Evolutionary conservation across 2,329 filamentous ascomycete species (phyloP).

Genomic region (Byssothecium circinans): DNA sequence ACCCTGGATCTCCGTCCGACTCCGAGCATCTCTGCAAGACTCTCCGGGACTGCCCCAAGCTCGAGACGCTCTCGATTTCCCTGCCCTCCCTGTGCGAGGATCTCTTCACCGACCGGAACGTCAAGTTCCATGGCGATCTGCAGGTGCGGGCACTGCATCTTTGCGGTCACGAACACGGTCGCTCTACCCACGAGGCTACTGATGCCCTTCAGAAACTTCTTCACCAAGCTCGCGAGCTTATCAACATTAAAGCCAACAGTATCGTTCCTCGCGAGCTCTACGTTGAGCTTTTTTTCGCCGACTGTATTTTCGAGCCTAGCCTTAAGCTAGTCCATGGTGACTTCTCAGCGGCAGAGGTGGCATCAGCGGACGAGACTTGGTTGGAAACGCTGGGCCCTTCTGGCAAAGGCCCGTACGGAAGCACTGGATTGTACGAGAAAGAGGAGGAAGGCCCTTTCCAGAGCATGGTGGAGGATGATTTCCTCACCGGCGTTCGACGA

Average conservation of each 20-base stretch:
- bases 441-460: slow-evolving; percentile 48
- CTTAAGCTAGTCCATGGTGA: slow-evolving; percentile 52
- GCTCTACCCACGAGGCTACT: slow-evolving; percentile 39
- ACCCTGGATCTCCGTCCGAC: slow-evolving; percentile 48
- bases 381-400: slow-evolving; percentile 40
- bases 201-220: slow-evolving; percentile 46
- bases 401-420: slow-evolving; percentile 54
- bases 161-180: slow-evolving; percentile 46
- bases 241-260: slow-evolving; percentile 42
- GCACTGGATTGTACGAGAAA: slow-evolving; percentile 54
- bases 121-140: slow-evolving; percentile 51
- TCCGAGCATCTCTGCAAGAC: slow-evolving; percentile 54
- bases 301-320: slow-evolving; percentile 55
- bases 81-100: slow-evolving; percentile 52
- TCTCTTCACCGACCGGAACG: slow-evolving; percentile 50
- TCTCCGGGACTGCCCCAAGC: slow-evolving; percentile 49
- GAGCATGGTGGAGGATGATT: slow-evolving; percentile 43
- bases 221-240: slow-evolving; percentile 46
- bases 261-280: slow-evolving; percentile 44
- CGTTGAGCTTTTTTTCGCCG: slow-evolving; percentile 55
- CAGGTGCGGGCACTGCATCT: slow-evolving; percentile 54
- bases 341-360: slow-evolving; percentile 49
- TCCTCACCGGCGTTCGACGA: slow-evolving; percentile 40
- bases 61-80: slow-evolving; percentile 53
- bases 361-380: slow-evolving; percentile 45